Evolutionary conservation across 352 stramenopile species (phyloP).

Genomic region (Pythium folliculosum): DNA sequence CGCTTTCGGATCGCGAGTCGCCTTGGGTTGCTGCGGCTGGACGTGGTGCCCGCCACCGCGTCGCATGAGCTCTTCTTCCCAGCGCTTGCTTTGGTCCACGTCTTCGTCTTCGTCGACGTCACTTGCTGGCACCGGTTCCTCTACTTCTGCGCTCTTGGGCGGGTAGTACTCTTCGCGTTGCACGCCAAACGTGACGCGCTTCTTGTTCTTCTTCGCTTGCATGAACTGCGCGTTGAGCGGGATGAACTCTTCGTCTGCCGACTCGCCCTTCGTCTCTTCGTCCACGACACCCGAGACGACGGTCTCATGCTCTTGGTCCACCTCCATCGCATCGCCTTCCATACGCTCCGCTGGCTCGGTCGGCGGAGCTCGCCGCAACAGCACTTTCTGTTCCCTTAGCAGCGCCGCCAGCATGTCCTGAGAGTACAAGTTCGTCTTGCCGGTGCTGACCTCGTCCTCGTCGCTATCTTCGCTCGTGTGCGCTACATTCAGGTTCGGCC

Average conservation of each 20-base stretch:
- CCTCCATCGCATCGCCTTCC: slow-evolving; percentile 11
- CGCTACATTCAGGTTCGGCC: slow-evolving; percentile 46
- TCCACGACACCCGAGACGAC: slow-evolving; percentile 20
- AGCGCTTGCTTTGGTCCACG: slow-evolving; percentile 43
- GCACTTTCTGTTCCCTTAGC: slow-evolving; percentile 67
- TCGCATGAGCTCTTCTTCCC: slow-evolving; percentile 82
- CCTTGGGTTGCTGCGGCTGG: neutral
- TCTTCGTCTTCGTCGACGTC: slow-evolving; percentile 39
- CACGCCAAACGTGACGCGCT: slow-evolving; percentile 67
- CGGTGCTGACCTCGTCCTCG: slow-evolving; percentile 15
- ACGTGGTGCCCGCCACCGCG: slow-evolving; percentile 49
- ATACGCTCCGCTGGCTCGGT: neutral
- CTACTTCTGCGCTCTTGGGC: slow-evolving; percentile 47
- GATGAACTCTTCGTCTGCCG: slow-evolving; percentile 59
- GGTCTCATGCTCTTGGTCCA: slow-evolving; percentile 10
- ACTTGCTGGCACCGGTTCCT: slow-evolving; percentile 34
- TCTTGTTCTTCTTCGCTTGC: slow-evolving; percentile 44
- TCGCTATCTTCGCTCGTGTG: slow-evolving; percentile 30
- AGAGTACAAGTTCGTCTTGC: slow-evolving; percentile 42
- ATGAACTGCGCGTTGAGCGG: slow-evolving; percentile 50
- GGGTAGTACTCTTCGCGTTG: slow-evolving; percentile 28
- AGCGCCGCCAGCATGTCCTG: slow-evolving; percentile 58
- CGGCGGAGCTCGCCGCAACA: slow-evolving; percentile 25
- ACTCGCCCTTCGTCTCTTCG: slow-evolving; percentile 39
- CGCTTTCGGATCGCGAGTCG: slow-evolving; percentile 8